phyloP scores from a whole-genome alignment of 2,329 filamentous ascomycete species.

The Eutypa lata region DNA sequence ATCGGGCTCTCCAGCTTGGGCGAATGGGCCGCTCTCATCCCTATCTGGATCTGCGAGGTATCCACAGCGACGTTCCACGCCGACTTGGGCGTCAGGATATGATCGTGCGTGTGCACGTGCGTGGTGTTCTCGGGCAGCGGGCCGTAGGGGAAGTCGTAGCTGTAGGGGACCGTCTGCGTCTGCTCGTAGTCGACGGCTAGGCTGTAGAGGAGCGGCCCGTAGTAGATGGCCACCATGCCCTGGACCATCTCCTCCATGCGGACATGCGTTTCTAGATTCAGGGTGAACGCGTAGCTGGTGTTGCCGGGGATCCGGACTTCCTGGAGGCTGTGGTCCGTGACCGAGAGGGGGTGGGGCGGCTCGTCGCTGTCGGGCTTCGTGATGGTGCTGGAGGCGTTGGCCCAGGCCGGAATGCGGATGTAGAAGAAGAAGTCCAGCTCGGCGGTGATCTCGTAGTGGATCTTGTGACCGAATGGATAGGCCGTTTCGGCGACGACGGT shows the following conservation, averaged over 20 bases:
- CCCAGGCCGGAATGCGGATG: constrained; percentile 30
- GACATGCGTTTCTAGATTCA: constrained; percentile 23
- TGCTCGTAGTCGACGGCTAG: constrained; percentile 25
- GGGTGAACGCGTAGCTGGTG: constrained; percentile 12
- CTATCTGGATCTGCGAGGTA: constrained; percentile 25
- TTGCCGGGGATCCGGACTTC: constrained; percentile 19
- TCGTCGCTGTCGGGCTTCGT: constrained; percentile 2
- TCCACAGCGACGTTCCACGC: constrained; percentile 32
- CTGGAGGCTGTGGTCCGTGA: constrained; percentile 21
- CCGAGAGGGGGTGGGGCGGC: constrained; percentile 9
- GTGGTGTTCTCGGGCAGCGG: constrained; percentile 18
- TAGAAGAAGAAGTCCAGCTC: constrained; percentile 27
- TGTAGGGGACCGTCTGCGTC: constrained; percentile 15
- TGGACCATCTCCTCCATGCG: constrained; percentile 27
- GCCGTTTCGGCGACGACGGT: constrained; percentile 42
- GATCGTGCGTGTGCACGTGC: constrained; percentile 23
- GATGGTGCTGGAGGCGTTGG: constrained; percentile 19
- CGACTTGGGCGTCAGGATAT: constrained; percentile 22
- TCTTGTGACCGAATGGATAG: constrained; percentile 38
- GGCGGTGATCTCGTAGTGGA: constrained; percentile 28
- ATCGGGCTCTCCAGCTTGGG: constrained; percentile 21
- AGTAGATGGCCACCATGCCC: constrained; percentile 28
- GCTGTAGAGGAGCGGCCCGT: constrained; percentile 29
- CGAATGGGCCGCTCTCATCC: constrained; percentile 5
- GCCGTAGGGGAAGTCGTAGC: constrained; percentile 10